phyloP scores from a whole-genome alignment of 768 basidiomycete species.

The Leccinum longicurvipes region DNA sequence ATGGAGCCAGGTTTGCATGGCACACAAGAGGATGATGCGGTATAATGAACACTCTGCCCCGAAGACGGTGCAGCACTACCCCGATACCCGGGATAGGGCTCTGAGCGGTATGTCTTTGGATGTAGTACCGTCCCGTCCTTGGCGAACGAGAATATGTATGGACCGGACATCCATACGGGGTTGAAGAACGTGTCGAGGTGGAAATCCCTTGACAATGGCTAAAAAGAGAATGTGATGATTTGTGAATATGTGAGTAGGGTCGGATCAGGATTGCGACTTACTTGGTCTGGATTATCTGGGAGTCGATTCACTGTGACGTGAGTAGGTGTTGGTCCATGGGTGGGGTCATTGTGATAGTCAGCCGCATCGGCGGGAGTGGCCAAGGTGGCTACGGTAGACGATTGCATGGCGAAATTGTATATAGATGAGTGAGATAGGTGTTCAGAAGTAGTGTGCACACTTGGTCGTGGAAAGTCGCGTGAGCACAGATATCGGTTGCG shows the following conservation, averaged over 20 bases:
- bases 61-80: too few relatives aligned
- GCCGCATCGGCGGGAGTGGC: not conserved
- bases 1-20: not conserved
- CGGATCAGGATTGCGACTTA: not conserved
- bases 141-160: conserved; percentile 21
- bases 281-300: not conserved
- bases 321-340: not conserved
- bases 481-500: not conserved
- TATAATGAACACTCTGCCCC: not conserved
- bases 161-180: conserved; percentile 33
- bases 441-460: too few relatives aligned
- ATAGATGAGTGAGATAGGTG: not conserved
- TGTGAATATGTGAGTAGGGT: not conserved
- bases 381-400: not conserved
- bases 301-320: not conserved
- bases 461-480: too few relatives aligned
- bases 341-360: not conserved
- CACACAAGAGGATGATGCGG: not conserved
- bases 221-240: not conserved
- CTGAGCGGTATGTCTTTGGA: not conserved
- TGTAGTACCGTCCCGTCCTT: conserved; percentile 17
- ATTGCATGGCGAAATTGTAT: not conserved
- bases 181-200: conserved; percentile 47
- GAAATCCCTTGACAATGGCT: conserved; percentile 38
- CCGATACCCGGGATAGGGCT: not conserved